Base-by-base conservation (phyloP, 805 yeast genomes). In the Lachancea waltii region DNA sequence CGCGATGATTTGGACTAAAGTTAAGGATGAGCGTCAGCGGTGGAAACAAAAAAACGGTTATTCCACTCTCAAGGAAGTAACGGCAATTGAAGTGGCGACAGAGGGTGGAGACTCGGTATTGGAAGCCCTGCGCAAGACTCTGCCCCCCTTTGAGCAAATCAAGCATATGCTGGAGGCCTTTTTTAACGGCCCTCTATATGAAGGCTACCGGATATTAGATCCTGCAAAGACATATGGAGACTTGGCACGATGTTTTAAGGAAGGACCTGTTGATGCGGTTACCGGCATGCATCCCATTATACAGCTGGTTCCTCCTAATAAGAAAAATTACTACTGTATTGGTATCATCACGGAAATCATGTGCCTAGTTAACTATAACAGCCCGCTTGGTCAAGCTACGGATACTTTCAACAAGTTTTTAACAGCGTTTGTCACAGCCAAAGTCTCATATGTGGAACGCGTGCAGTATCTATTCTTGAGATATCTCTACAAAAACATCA, bases 391-490 rank as follows among this genome's bases (percentile, higher is more conserved):
- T 14, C 38, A 33, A 11, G 36, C 43, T 4, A 9, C 41, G 6
- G 44, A 41, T 13, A n/a, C 28, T 14, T 46, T 46, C 29, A 41
- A 43, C 24, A 46, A 37, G 27, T 28, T 31, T 24, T 36, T 46
- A n/a, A 36, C 41, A 7, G 43, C 49, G 9, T 39, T 33, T n/a
- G 33, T 41, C 20, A 30, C 45, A 27, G 49, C 50, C 2, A 61
- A 61, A 33, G 44, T 44, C 8, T 51, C 44, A 38, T 60, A 43
- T 29, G 21, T 58, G 5, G 64, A 61, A 34, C 48, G 53, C 18
- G 48, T 54, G 1, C 64, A 59, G 36, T 50, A 49, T 28, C 33
- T 57, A 7, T 25, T 58, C 14, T 35, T 58, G n/a, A 35, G 51
- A 18, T 41, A 41, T 30, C 22, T 43, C 7, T 35, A 30, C 34